Conservation (phyloP, 2,329 filamentous ascomycete genomes). For the Meredithiella fracta region DNA sequence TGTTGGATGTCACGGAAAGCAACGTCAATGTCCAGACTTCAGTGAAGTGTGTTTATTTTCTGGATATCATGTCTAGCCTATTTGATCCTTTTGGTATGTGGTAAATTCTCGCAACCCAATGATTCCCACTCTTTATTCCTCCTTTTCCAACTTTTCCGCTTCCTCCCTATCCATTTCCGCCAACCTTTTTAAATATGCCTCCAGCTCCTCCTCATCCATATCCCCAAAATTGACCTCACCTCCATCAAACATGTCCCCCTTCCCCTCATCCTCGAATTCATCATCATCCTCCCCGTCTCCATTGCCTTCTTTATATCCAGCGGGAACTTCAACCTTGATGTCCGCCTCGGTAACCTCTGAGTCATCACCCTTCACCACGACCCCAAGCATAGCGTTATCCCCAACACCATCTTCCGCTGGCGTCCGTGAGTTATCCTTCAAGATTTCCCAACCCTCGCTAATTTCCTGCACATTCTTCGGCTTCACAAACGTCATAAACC, state of each 20-base stretch:
- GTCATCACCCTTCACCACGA: constrained; percentile 24
- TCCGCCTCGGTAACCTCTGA: constrained; percentile 24
- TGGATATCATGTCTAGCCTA: no score
- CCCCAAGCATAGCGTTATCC: constrained; percentile 33
- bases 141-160: background rate
- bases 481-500: constrained; percentile 31
- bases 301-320: constrained; percentile 15
- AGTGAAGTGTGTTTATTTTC: no score
- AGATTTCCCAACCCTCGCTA: constrained; percentile 32
- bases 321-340: constrained; percentile 32
- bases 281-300: constrained; percentile 16
- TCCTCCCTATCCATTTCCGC: background rate
- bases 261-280: constrained; percentile 2
- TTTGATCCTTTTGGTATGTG: no score
- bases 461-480: constrained; percentile 30
- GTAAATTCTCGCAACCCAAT: no score
- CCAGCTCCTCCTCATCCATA: background rate
- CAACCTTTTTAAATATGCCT: background rate
- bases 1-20: no score
- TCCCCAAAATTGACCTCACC: background rate
- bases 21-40: no score
- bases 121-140: background rate
- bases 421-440: constrained; percentile 27
- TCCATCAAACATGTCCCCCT: background rate
- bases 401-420: constrained; percentile 28